Percentiles rank a stretch among this genome's conserved stretches.
These are phyloP conservation scores for Epichloe gansuensis DNA, from an alignment of 2,329 filamentous ascomycete species.

Conservation along the genomic window DNA sequence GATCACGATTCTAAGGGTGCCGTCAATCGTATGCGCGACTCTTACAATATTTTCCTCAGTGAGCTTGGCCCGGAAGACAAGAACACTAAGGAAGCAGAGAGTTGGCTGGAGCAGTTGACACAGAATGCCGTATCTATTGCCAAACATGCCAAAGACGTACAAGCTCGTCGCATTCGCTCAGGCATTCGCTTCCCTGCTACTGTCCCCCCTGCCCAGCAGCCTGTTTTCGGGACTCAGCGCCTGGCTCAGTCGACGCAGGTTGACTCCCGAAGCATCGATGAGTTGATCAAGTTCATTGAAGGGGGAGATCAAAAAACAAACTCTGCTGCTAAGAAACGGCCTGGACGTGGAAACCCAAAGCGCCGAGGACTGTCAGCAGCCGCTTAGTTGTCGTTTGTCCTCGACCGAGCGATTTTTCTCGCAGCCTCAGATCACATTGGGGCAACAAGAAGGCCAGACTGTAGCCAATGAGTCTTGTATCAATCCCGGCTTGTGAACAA, in stretches of 20 bases:
- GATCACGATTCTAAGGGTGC: conserved; percentile 89
- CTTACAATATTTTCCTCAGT: conserved; percentile 85
- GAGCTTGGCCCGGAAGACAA: conserved; percentile 82
- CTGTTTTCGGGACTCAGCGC: conserved; percentile 20
- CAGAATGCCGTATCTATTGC: conserved; percentile 90
- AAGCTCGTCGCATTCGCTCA: conserved; percentile 59
- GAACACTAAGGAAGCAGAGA: conserved; percentile 96
- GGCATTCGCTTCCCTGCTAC: conserved; percentile 50
- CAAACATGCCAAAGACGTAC: conserved; percentile 80
- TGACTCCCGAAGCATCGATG: conserved; percentile 78
- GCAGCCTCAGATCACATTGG: not conserved
- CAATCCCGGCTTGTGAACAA: not conserved
- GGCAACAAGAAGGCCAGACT: not conserved
- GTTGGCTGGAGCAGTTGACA: conserved; percentile 90
- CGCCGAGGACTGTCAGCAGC: conserved; percentile 25
- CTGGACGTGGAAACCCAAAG: conserved; percentile 43
- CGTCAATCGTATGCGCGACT: conserved; percentile 88
- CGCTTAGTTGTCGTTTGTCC: not conserved
- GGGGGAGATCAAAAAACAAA: conserved; percentile 50
- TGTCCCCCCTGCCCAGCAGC: conserved; percentile 14
- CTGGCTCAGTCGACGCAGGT: conserved; percentile 26
- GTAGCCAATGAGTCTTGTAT: not conserved
- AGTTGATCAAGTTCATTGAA: conserved; percentile 89
- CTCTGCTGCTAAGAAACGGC: conserved; percentile 41
- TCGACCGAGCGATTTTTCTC: not conserved